Evolutionary conservation across 2,329 filamentous ascomycete genomes (phyloP), one percentile per base, ranked within the genome.

Genomic region (Xylaria sp.): DNA sequence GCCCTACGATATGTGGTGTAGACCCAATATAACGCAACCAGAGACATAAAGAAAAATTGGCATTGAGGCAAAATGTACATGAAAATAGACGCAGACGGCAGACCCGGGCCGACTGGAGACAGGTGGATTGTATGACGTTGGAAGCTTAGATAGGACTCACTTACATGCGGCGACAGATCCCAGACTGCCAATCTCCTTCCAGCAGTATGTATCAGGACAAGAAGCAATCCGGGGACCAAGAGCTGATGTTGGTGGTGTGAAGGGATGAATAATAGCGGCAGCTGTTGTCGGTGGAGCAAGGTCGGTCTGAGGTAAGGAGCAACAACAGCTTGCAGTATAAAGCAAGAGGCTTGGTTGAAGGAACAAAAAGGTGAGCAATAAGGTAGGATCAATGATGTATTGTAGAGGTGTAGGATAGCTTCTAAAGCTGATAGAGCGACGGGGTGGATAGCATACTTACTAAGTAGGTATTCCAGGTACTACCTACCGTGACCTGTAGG

Each of bases 41-140:
- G 27, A 60, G 40, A 25, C 54, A 37, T 58, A 35, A 29, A 51
- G 25, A 29, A 51, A n/a, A 51, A 58, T 37, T n/a, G 58, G 29
- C 42, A 48, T 29, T 9, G 13, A 48, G 40, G 63, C 32, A 18
- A 42, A 50, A 35, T 23, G 6, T 5, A 57, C 18, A 44, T 48
- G 48, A 32, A 29, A 37, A 48, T 44, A 48, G 23, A 55, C 16
- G 40, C 27, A 54, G 54, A 44, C 48, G 32, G 50, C 25, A 51
- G 61, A 51, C 48, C 50, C 40, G 51, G 37, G 37, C 47, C 53
- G 47, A 58, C 32, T 29, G 35, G 12, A 25, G 42, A 61, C 40
- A 51, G 27, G 59, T 47, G 37, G 32, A 50, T 50, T 53, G 59
- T 60, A 68, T 68, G 65, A 68, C 50, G 66, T 65, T 61, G 42